Evolutionary conservation across 768 basidiomycete species (phyloP).

Genomic region (Podaxis pistillaris): DNA sequence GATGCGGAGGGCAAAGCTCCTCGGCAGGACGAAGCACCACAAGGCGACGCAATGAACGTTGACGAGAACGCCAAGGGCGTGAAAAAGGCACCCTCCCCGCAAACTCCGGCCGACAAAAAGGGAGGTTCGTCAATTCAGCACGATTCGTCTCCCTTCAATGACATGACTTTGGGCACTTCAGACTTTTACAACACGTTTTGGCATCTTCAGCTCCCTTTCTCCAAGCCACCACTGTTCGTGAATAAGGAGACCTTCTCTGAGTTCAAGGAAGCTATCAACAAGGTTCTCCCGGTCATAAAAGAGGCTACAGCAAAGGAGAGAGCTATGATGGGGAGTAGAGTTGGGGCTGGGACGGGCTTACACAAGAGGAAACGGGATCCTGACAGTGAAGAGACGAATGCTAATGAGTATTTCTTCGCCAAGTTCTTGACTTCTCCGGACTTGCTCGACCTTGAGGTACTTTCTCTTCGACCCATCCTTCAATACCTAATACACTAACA

Average conservation of each 20-base stretch:
- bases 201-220: conserved; percentile 85
- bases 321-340: conserved; percentile 74
- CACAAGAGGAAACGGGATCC: conserved; percentile 66
- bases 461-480: conserved; percentile 18
- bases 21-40: conserved; percentile 17
- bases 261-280: conserved; percentile 71
- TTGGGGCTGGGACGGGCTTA: conserved; percentile 43
- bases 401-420: conserved; percentile 85
- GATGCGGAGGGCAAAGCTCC: conserved; percentile 22
- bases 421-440: conserved; percentile 91
- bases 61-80: conserved; percentile 41
- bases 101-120: conserved; percentile 47
- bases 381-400: conserved; percentile 51
- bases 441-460: conserved; percentile 82
- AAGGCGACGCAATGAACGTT: conserved; percentile 59
- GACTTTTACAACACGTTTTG: conserved; percentile 90
- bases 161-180: conserved; percentile 21
- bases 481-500: conserved; percentile 9
- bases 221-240: conserved; percentile 72
- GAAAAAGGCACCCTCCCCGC: conserved; percentile 23
- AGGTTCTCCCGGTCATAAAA: conserved; percentile 75
- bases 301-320: conserved; percentile 88
- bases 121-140: conserved; percentile 41
- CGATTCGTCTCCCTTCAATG: neutral
- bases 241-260: conserved; percentile 51